A percentile compares a stretch with the other conserved stretches of the same genome.
phyloP scores from a whole-genome alignment of 1,284 basidiomycete species.

The Irpex sp. region DNA sequence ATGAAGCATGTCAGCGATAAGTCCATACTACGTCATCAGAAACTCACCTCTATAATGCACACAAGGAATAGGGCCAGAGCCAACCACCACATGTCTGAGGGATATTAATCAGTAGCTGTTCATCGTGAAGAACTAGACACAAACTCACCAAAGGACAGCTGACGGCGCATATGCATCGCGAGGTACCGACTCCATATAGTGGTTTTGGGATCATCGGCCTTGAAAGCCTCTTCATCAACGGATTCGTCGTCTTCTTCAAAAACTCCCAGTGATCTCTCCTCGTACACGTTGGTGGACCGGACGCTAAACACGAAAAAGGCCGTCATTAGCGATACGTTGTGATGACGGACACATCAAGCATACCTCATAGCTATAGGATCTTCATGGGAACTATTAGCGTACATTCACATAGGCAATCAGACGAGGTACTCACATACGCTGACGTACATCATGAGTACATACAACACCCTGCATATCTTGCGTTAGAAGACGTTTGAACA shows the following conservation, averaged over 20 bases:
- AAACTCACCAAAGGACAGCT: conserved; percentile 40
- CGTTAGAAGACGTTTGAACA: conserved; percentile 15
- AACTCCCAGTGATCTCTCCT: conserved; percentile 84
- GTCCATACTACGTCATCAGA: not conserved
- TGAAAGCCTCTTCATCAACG: conserved; percentile 46
- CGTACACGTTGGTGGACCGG: conserved; percentile 96
- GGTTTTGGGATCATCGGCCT: conserved; percentile 44
- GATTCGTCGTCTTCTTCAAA: conserved; percentile 55
- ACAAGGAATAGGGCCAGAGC: conserved; percentile 75
- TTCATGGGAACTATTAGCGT: not conserved
- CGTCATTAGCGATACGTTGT: too few species aligned
- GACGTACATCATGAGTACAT: conserved; percentile 59
- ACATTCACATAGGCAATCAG: not conserved
- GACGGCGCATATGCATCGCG: conserved; percentile 78
- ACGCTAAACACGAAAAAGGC: conserved; percentile 45
- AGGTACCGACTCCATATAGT: conserved; percentile 77
- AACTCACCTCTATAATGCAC: conserved; percentile 78
- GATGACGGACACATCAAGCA: not conserved
- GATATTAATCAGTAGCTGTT: too few species aligned
- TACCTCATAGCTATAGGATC: conserved; percentile 37
- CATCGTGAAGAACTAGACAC: too few species aligned
- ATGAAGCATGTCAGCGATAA: not conserved
- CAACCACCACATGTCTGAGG: conserved; percentile 87
- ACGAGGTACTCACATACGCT: conserved; percentile 28
- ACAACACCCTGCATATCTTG: conserved; percentile 41